These are phyloP conservation scores for Plicaturopsis crispa DNA, from an alignment of 768 basidiomycete genomes.

Conservation along the genomic window DNA sequence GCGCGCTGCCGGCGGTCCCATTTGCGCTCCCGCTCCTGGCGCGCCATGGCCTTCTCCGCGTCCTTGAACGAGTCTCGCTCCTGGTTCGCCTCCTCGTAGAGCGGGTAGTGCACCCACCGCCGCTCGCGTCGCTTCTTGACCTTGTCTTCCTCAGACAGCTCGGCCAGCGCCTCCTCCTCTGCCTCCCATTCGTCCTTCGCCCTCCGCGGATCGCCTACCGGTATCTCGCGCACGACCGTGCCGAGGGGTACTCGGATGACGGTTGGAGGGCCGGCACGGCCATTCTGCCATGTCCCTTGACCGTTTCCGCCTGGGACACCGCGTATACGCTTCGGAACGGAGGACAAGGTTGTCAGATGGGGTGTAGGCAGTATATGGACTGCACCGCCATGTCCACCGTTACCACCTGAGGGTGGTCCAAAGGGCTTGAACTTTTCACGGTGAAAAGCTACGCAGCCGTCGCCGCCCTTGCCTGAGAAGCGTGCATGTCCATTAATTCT, in stretches of 20 bases:
- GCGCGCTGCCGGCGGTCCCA: constrained; percentile 35
- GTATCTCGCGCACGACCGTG: constrained; percentile 77
- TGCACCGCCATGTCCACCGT: constrained; percentile 84
- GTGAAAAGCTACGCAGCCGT: constrained; percentile 91
- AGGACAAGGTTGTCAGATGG: constrained; percentile 69
- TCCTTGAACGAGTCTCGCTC: constrained; percentile 61
- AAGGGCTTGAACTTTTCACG: constrained; percentile 79
- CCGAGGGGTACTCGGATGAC: constrained; percentile 83
- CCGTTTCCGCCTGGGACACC: constrained; percentile 67
- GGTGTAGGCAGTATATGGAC: constrained; percentile 80
- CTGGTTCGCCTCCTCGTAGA: constrained; percentile 52
- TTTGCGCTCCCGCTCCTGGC: constrained; percentile 55
- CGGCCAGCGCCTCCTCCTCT: constrained; percentile 52
- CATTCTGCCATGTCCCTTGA: constrained; percentile 83
- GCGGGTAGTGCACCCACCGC: constrained; percentile 81
- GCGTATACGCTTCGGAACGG: constrained; percentile 59
- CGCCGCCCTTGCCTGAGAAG: constrained; percentile 68
- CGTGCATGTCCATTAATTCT: constrained; percentile 4
- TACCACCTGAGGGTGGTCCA: constrained; percentile 90
- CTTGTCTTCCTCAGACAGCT: constrained; percentile 38
- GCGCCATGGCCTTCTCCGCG: constrained; percentile 53
- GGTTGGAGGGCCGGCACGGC: constrained; percentile 62
- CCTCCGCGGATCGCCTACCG: constrained; percentile 56
- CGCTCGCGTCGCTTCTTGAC: constrained; percentile 53
- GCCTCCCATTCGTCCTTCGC: constrained; percentile 66